Evolutionary conservation across 345 rosid species (phyloP).

Genomic region (Orychophragmus violaceus): DNA sequence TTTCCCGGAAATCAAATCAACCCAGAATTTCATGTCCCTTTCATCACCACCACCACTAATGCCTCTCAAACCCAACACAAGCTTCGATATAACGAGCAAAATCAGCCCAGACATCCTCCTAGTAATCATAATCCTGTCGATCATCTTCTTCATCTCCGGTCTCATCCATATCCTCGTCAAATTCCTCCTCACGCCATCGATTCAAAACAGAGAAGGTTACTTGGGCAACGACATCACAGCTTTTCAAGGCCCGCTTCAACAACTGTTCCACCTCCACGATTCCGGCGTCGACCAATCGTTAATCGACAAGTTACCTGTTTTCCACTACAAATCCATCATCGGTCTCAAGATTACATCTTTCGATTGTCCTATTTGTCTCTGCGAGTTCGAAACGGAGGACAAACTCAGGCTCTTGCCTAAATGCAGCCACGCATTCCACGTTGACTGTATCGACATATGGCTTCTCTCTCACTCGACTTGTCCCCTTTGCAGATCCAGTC

Average conservation of each 20-base stretch:
- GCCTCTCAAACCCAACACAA: constrained; percentile 25
- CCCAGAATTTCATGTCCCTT: constrained; percentile 10
- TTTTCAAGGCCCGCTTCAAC: constrained; percentile 92
- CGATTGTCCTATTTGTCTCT: constrained; percentile 62
- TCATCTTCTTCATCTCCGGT: constrained; percentile 80
- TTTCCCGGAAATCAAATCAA: too few relatives aligned
- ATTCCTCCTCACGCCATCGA: constrained; percentile 54
- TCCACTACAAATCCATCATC: constrained; percentile 50
- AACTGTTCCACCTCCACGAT: constrained; percentile 88
- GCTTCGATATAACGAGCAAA: constrained; percentile 47
- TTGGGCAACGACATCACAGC: constrained; percentile 46
- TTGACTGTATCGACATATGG: constrained; percentile 67
- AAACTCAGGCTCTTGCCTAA: constrained; percentile 53
- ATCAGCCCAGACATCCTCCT: constrained; percentile 70
- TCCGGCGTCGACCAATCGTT: constrained; percentile 66
- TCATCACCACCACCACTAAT: background rate
- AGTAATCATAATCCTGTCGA: constrained; percentile 71
- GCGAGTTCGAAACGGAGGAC: constrained; percentile 31
- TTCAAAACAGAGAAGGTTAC: constrained; percentile 53
- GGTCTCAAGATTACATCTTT: constrained; percentile 58
- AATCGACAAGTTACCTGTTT: constrained; percentile 68
- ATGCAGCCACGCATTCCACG: constrained; percentile 71
- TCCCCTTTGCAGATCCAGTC: constrained; percentile 64
- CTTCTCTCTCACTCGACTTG: constrained; percentile 51
- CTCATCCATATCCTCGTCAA: constrained; percentile 84